Percentiles rank a stretch among this genome's conserved stretches.
Evolutionary conservation across 2,329 filamentous ascomycete genomes (phyloP).

Genomic region (Talaromyces atroroseus): DNA sequence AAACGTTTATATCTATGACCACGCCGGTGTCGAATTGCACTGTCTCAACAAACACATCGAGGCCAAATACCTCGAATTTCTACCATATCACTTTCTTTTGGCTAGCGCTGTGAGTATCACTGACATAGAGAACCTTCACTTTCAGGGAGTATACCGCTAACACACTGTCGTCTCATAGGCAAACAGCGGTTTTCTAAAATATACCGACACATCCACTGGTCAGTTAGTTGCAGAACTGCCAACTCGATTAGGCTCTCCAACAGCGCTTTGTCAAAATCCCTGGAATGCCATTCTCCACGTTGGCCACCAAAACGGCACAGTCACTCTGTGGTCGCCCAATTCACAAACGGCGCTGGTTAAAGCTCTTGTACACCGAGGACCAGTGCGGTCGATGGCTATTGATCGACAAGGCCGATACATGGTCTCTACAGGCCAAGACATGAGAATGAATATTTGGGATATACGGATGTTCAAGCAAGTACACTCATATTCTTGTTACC

Average conservation of each 20-base stretch:
- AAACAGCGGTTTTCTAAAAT: conserved; percentile 78
- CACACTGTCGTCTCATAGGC: conserved; percentile 44
- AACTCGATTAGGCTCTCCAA: conserved; percentile 77
- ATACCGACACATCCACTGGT: conserved; percentile 91
- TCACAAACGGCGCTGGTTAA: conserved; percentile 81
- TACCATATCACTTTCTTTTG: conserved; percentile 93
- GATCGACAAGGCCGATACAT: conserved; percentile 92
- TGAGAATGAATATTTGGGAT: conserved; percentile 93
- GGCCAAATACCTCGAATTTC: conserved; percentile 87
- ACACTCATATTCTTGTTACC: conserved; percentile 76
- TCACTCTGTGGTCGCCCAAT: conserved; percentile 95
- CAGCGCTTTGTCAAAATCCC: conserved; percentile 79
- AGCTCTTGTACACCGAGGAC: conserved; percentile 80
- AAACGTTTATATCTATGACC: conserved; percentile 94
- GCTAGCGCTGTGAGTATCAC: conserved; percentile 65
- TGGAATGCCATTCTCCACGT: conserved; percentile 88
- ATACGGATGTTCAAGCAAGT: conserved; percentile 91
- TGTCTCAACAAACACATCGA: conserved; percentile 86
- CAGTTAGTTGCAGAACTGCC: conserved; percentile 79
- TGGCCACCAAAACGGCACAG: conserved; percentile 90
- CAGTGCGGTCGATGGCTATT: conserved; percentile 76
- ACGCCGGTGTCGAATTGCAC: conserved; percentile 84
- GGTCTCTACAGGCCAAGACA: conserved; percentile 86
- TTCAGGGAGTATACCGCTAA: neutral
- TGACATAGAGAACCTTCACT: neutral